These are phyloP conservation scores for Suzukiozyma palmioleophila DNA, from an alignment of 1,139 yeast genomes.

Conservation along the genomic window DNA sequence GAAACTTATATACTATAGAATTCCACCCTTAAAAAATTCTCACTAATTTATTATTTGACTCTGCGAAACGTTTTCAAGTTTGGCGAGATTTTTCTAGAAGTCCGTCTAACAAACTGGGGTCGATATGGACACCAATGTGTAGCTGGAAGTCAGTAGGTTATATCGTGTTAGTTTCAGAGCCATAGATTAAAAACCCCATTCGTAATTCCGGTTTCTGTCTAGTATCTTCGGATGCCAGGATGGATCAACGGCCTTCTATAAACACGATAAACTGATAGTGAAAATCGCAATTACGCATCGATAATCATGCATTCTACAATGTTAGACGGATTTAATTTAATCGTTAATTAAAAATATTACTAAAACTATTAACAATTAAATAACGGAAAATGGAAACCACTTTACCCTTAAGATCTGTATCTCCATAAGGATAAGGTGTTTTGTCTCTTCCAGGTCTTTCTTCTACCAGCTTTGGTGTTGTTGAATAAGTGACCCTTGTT, in stretches of 20 bases:
- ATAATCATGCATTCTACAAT: no score
- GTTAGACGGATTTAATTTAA: background rate
- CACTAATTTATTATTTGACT: constrained; percentile 1
- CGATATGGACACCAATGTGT: no score
- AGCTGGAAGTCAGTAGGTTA: no score
- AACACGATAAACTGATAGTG: no score
- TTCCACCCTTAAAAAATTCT: background rate
- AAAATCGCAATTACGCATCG: no score
- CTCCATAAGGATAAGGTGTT: constrained; percentile 99
- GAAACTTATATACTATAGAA: background rate
- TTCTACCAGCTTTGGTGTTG: constrained; percentile 98
- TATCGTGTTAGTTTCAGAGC: no score
- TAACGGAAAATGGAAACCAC: constrained; percentile 1
- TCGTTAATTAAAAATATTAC: constrained; percentile 1
- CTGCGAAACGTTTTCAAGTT: background rate
- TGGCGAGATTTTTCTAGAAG: no score
- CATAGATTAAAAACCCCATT: no score
- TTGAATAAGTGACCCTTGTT: constrained; percentile 99
- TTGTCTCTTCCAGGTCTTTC: constrained; percentile 99
- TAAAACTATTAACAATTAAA: constrained; percentile 2
- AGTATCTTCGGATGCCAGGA: no score
- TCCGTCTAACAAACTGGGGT: no score
- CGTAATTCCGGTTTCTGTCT: no score
- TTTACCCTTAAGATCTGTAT: constrained; percentile 80
- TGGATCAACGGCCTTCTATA: no score